Evolutionary conservation across 169 alveolate genomes (phyloP).

Genomic region (Ichthyophthirius multifiliis): DNA sequence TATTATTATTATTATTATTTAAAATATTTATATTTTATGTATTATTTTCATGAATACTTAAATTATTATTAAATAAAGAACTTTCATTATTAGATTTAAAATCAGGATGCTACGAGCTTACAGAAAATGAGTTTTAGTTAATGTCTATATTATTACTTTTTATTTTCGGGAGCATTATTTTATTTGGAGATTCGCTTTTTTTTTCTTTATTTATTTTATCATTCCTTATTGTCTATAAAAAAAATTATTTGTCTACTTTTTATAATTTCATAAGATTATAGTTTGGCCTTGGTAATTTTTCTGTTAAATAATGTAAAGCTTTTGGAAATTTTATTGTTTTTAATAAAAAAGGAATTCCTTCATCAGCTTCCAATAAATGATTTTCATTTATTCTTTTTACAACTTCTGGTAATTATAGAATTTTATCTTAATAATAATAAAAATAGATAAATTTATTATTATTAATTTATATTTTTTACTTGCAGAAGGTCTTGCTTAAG

Average conservation of each 20-base stretch:
- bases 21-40: neutral
- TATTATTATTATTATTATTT: neutral
- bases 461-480: neutral
- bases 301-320: slow-evolving; percentile 54
- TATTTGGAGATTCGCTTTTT: neutral
- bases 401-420: neutral
- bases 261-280: slow-evolving; percentile 33
- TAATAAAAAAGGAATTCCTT: slow-evolving; percentile 45
- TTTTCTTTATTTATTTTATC: slow-evolving; percentile 1
- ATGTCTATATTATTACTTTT: neutral
- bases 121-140: neutral
- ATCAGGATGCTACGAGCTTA: no score
- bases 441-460: no score
- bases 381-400: neutral
- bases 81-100: neutral
- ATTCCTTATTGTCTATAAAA: slow-evolving; percentile 23
- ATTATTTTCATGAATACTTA: neutral
- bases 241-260: slow-evolving; percentile 24
- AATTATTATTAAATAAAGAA: neutral
- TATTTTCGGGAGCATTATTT: neutral
- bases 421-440: neutral
- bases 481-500: slow-evolving; percentile 55
- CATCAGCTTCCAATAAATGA: slow-evolving; percentile 20
- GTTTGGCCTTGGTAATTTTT: slow-evolving; percentile 66
- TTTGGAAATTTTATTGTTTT: slow-evolving; percentile 74